Base-by-base conservation (phyloP, 495 filamentous ascomycete species). In the Entonaema liquescens region DNA sequence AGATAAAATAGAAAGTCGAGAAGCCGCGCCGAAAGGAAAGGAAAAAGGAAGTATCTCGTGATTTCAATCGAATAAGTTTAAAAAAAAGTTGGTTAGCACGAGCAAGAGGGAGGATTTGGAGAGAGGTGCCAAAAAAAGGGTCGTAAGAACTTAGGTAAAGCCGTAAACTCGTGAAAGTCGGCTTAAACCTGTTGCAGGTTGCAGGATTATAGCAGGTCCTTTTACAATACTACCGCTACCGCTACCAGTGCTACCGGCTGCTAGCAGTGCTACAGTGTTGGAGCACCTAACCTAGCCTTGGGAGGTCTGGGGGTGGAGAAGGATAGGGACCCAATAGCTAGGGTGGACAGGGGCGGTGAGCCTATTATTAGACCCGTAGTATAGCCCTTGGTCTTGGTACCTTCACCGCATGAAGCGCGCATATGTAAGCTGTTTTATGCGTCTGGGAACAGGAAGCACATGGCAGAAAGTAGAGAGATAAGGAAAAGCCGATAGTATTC, bases 21-120 rank as follows among this genome's bases (percentile, higher is more conserved):
- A 57, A 66, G 23, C 63, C 31, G 33, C 63, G 50, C 63, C 63
- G 36, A 52, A 66, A 66, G 59, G 42, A 59, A 66, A 64, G 25
- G 36, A 64, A 36, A 58, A 49, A 50, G 40, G 33, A 40, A 57
- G 15, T 59, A 59, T 61, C 44, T 60, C 25, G 57, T 67, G 56
- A 67, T 67, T 42, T 35, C 17, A 44, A 42, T 67, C 26, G n/a
- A 59, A 54, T 36, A 52, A 23, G 17, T 29, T 35, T 31, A 19
- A 33, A 55, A 19, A 33, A 19, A 26, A 40, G 21, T 35, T 21
- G 31, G 31, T 57, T 23, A 33, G 53, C 12, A 58, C 19, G 13
- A 25, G 28, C 23, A 59, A 11, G 5, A 36, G 28, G 15, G 38
- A 38, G 15, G 35, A 42, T 59, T 59, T 59, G 56, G 56, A 44